phyloP scores from a whole-genome alignment of 1,284 basidiomycete species.

The Apiotrichum veenhuisii region DNA sequence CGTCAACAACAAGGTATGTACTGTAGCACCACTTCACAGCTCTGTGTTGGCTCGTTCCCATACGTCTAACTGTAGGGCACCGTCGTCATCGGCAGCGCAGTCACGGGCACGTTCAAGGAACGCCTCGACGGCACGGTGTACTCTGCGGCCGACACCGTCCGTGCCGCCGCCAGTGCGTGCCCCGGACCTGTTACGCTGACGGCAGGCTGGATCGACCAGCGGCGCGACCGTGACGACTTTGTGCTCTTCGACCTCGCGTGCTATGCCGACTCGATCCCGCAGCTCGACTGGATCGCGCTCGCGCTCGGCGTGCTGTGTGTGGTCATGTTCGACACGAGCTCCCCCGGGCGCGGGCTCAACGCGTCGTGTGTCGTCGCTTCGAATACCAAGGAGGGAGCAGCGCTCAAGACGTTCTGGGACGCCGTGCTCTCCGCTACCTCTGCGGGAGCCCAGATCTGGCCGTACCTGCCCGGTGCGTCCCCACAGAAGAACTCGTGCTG shows the following conservation, averaged over 20 bases:
- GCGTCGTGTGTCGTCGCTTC: not conserved
- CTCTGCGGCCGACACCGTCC: not conserved
- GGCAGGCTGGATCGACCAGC: not conserved
- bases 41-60: not conserved
- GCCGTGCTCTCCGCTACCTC: not conserved
- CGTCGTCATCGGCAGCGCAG: not conserved
- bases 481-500: not conserved
- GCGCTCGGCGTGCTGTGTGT: not conserved
- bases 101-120: not conserved
- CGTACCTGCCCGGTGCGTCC: not conserved
- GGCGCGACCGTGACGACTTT: constrained; percentile 2
- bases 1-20: not conserved
- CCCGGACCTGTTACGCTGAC: not conserved
- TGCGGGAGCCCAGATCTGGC: not conserved
- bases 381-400: not conserved
- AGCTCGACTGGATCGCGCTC: not conserved
- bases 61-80: not conserved
- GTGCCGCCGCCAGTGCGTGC: not conserved
- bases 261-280: not conserved
- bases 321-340: not conserved
- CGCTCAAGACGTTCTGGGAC: not conserved
- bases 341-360: not conserved
- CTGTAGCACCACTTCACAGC: not conserved
- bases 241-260: not conserved
- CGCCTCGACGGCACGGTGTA: not conserved